A percentile compares a stretch with the other conserved stretches of the same genome.
Conservation (phyloP, 1,139 yeast species). For the Saccharomyces hybrid region DNA sequence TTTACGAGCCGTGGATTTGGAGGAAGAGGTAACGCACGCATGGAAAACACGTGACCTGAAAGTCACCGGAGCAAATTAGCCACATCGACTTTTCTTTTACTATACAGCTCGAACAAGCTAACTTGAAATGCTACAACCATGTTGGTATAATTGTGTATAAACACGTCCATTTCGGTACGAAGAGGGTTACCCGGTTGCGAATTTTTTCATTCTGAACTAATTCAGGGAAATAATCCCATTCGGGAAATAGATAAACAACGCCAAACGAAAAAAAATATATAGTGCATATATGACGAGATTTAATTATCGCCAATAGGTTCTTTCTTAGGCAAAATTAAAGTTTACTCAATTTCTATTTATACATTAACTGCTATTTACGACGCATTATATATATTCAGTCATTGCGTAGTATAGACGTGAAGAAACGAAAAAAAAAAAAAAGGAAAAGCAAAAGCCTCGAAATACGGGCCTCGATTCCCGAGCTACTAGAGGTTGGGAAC, state of each 20-base stretch:
- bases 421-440: background rate
- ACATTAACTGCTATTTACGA: background rate
- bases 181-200: background rate
- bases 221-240: background rate
- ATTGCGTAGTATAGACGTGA: background rate
- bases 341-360: background rate
- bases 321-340: background rate
- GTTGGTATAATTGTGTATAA: background rate
- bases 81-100: background rate
- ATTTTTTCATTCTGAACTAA: background rate
- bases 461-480: background rate
- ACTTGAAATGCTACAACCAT: background rate
- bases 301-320: background rate
- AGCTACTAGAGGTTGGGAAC: background rate
- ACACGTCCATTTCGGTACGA: background rate
- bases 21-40: background rate
- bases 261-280: background rate
- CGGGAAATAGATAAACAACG: background rate
- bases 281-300: background rate
- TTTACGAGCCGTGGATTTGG: background rate
- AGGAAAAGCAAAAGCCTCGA: background rate
- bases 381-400: background rate
- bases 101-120: background rate
- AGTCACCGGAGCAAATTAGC: background rate
- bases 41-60: background rate